phyloP scores from a whole-genome alignment of 768 basidiomycete genomes.

The Xerocomellus intermedius region DNA sequence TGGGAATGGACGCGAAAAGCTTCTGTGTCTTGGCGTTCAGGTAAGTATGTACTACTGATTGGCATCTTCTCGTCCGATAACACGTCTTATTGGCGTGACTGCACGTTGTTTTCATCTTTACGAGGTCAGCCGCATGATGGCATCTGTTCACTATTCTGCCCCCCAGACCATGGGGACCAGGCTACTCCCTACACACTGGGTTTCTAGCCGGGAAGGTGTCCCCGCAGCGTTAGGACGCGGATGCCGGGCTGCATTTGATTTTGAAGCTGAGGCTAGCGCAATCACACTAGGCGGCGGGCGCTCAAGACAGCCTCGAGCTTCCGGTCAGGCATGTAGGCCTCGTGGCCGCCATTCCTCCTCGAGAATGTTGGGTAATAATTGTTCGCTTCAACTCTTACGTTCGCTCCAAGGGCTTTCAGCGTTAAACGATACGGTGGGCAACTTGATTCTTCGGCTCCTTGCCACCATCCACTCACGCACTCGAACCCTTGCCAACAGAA shows the following conservation, averaged over 20 bases:
- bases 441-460: neutral
- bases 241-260: no score
- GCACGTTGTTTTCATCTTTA: neutral
- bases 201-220: no score
- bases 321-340: neutral
- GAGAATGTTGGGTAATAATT: neutral
- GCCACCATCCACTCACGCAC: neutral
- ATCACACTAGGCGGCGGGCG: neutral
- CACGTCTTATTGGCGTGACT: neutral
- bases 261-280: neutral
- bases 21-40: no score
- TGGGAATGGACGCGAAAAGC: no score
- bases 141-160: no score
- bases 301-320: constrained; percentile 1
- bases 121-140: neutral
- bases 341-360: constrained; percentile 1
- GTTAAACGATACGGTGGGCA: neutral
- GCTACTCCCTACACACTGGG: no score
- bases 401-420: neutral
- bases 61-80: no score
- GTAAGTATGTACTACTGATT: no score
- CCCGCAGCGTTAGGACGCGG: no score
- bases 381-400: neutral
- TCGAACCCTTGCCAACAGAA: neutral
- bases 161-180: neutral